A percentile compares a stretch with the other conserved stretches of the same genome.
These are phyloP conservation scores for Ganoderma sp. DNA, from an alignment of 1,284 basidiomycete genomes.

Conservation along the genomic window DNA sequence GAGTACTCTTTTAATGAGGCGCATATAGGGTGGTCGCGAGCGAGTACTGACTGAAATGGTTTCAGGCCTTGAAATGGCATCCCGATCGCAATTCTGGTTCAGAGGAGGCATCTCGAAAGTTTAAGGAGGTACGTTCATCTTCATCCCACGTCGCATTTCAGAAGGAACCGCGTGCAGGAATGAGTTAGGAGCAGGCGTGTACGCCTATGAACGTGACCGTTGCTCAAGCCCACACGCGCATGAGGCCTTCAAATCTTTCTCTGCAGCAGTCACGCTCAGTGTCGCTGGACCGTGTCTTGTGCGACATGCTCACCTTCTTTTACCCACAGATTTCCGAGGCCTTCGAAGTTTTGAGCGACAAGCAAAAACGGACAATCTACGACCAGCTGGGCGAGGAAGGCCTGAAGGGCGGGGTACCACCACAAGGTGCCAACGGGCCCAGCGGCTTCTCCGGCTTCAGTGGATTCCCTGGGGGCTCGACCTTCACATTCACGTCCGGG, in stretches of 20 bases:
- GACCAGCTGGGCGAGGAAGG: constrained; percentile 98
- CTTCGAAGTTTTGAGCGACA: constrained; percentile 94
- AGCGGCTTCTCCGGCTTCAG: constrained; percentile 56
- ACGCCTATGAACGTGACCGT: background rate
- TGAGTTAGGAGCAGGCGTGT: background rate
- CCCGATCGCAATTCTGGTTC: constrained; percentile 82
- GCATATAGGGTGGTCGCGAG: background rate
- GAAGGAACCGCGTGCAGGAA: background rate
- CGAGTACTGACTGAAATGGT: constrained; percentile 19
- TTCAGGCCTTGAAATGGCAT: constrained; percentile 67
- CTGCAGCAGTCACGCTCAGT: background rate
- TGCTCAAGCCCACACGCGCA: background rate
- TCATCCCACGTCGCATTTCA: no score
- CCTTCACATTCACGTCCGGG: constrained; percentile 67
- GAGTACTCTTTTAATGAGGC: constrained; percentile 19
- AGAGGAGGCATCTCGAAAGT: constrained; percentile 87
- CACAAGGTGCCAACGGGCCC: constrained; percentile 54
- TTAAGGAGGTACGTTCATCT: constrained; percentile 77
- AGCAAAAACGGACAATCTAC: constrained; percentile 91
- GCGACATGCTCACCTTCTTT: background rate
- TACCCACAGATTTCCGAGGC: constrained; percentile 86
- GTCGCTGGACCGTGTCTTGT: background rate
- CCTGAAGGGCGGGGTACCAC: constrained; percentile 72
- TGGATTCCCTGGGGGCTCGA: constrained; percentile 58
- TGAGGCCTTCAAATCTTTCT: background rate